Conservation (phyloP, 108 stramenopile genomes). For the Craspedostauros australis region DNA sequence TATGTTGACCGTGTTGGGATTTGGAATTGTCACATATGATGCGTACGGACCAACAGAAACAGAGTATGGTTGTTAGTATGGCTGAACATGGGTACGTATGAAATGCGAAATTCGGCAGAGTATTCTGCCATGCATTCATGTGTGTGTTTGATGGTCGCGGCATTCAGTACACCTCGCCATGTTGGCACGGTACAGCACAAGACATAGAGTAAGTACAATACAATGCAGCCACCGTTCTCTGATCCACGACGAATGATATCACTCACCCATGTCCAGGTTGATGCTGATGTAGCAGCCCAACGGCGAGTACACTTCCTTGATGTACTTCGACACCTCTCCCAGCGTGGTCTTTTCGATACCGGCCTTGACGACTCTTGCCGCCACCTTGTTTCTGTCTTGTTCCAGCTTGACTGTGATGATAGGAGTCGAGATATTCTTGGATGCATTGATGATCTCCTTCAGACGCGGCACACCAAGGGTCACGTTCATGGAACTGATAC, state of each 20-base stretch:
- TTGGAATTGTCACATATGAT: too few species aligned
- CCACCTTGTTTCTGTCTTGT: conserved; percentile 79
- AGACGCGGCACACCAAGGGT: conserved; percentile 98
- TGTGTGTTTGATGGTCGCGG: too few species aligned
- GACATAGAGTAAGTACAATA: too few species aligned
- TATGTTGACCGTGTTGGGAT: too few species aligned
- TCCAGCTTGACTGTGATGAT: conserved; percentile 95
- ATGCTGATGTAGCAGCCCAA: conserved; percentile 81
- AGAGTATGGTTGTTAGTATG: too few species aligned
- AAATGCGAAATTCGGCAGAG: too few species aligned
- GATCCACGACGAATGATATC: not conserved
- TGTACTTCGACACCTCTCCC: conserved; percentile 86
- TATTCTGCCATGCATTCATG: too few species aligned
- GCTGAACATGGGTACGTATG: too few species aligned
- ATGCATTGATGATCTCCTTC: conserved; percentile 99
- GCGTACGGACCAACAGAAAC: too few species aligned
- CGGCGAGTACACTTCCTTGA: conserved; percentile 92
- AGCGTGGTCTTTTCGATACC: conserved; percentile 96
- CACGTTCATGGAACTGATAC: conserved; percentile 99
- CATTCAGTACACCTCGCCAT: too few species aligned
- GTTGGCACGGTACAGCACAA: too few species aligned
- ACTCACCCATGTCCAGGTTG: conserved; percentile 79
- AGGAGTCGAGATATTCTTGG: conserved; percentile 97
- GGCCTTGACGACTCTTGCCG: conserved; percentile 94
- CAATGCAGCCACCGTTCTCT: not conserved